phyloP scores from a whole-genome alignment of 1,284 basidiomycete genomes.

The Athelia psychrophila region DNA sequence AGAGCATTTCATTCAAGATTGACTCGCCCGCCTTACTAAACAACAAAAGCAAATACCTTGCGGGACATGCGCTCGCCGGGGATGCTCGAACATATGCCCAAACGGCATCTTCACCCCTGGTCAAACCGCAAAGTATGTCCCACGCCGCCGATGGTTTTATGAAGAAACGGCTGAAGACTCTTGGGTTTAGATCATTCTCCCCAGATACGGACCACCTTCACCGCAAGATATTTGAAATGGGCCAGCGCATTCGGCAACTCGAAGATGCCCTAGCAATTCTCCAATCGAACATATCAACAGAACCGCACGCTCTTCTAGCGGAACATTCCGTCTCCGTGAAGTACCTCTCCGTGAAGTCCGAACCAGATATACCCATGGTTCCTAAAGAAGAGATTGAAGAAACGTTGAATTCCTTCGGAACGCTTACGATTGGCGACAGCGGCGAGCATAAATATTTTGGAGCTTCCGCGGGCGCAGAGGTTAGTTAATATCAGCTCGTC shows the following conservation, averaged over 20 bases:
- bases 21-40: constrained; percentile 19
- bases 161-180: neutral
- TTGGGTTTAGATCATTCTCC: constrained; percentile 46
- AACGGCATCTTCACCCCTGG: constrained; percentile 59
- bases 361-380: constrained; percentile 16
- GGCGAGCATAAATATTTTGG: constrained; percentile 65
- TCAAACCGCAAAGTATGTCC: constrained; percentile 48
- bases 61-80: no score
- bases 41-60: neutral
- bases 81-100: constrained; percentile 52
- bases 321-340: constrained; percentile 63
- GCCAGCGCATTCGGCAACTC: constrained; percentile 66
- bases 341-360: constrained; percentile 41
- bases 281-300: constrained; percentile 56
- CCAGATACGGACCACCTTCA: constrained; percentile 71
- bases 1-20: constrained; percentile 24
- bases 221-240: constrained; percentile 68
- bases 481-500: no score
- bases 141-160: neutral
- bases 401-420: constrained; percentile 47
- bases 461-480: constrained; percentile 60
- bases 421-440: constrained; percentile 54
- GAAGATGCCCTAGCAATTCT: constrained; percentile 67
- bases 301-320: constrained; percentile 60
- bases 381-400: constrained; percentile 20